phyloP scores from a whole-genome alignment of 2,329 filamentous ascomycete genomes.

The Fusarium phyllophilum region DNA sequence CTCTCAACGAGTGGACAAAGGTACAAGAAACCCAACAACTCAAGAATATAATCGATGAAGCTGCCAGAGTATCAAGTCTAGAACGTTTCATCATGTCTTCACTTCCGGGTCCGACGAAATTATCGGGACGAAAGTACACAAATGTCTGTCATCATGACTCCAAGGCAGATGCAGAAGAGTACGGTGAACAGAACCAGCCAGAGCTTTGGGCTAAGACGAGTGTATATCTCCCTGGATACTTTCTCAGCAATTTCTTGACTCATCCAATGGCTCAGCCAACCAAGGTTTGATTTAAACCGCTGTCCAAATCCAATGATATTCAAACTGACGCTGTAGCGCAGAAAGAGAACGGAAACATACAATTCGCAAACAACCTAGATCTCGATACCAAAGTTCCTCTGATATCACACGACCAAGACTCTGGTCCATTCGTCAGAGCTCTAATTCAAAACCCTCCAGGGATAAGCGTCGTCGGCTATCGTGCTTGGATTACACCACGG shows the following conservation, averaged over 20 bases:
- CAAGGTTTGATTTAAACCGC: background rate
- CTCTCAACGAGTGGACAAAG: constrained; percentile 3
- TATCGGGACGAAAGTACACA: constrained; percentile 2
- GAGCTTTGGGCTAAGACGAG: constrained; percentile 8
- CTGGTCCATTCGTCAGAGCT: background rate
- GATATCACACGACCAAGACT: constrained; percentile 4
- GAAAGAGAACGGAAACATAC: background rate
- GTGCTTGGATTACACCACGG: background rate
- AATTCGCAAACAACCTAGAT: constrained; percentile 1
- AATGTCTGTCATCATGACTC: constrained; percentile 2
- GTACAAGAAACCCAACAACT: constrained; percentile 1
- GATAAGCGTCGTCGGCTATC: background rate
- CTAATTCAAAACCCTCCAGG: background rate
- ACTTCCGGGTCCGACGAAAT: background rate
- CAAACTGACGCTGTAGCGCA: background rate
- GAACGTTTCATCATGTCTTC: constrained; percentile 4
- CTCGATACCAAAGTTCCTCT: constrained; percentile 1
- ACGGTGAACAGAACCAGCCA: background rate
- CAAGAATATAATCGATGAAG: constrained; percentile 7
- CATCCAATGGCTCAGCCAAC: constrained; percentile 9
- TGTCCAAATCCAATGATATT: background rate
- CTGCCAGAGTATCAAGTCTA: background rate
- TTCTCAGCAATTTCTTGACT: background rate
- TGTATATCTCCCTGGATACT: background rate
- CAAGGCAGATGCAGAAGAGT: constrained; percentile 1